phyloP scores from a whole-genome alignment of 192 early-diverging fungal species.

The Coemansia sp. region DNA sequence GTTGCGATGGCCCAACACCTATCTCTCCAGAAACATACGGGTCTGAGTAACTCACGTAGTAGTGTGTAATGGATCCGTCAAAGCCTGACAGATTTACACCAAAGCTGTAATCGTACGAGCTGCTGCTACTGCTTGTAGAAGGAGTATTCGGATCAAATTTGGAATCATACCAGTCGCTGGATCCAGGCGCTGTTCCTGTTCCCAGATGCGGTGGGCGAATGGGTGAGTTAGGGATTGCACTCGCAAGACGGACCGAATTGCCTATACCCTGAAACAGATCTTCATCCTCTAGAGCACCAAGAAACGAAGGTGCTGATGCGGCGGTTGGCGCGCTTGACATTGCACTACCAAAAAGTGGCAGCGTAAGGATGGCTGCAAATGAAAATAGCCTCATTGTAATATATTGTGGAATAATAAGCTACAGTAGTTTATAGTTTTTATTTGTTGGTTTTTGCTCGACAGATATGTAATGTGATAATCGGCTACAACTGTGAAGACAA shows the following conservation, averaged over 20 bases:
- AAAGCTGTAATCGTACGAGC: constrained; percentile 37
- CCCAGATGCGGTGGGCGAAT: too few species aligned
- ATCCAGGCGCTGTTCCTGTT: not conserved
- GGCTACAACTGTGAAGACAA: not conserved
- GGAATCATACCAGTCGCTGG: not conserved
- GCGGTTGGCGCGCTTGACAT: not conserved
- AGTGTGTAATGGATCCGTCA: constrained; percentile 42
- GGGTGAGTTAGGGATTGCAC: not conserved
- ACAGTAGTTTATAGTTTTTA: not conserved
- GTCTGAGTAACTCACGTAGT: constrained; percentile 51
- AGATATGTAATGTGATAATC: not conserved
- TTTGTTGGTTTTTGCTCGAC: not conserved
- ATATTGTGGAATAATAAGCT: not conserved
- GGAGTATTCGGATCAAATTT: not conserved
- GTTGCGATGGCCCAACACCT: constrained; percentile 28
- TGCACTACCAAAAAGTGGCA: constrained; percentile 10
- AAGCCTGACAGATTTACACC: constrained; percentile 38
- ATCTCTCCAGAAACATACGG: constrained; percentile 42
- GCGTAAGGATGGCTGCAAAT: not conserved
- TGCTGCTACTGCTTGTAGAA: constrained; percentile 8
- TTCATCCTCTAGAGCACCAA: not conserved
- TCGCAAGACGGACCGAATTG: not conserved
- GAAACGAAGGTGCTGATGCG: not conserved
- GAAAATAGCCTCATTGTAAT: not conserved
- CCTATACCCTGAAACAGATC: not conserved